A percentile compares a stretch with the other conserved stretches of the same genome.
Evolutionary conservation across 2,329 filamentous ascomycete species (phyloP).

Genomic region (Aureobasidium sp.): DNA sequence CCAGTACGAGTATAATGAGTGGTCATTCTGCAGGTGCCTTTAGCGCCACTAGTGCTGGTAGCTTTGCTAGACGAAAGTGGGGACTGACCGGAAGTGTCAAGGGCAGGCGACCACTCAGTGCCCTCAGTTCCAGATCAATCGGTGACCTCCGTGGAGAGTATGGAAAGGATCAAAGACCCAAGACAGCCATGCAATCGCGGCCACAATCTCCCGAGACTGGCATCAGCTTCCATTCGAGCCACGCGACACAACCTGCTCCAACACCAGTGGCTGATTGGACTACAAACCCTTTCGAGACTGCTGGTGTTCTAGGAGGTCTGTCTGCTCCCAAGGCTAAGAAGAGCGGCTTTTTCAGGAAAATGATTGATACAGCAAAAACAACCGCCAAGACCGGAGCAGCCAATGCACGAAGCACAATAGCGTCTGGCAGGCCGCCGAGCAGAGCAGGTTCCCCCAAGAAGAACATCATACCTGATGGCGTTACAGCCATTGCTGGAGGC

Average conservation of each 20-base stretch:
- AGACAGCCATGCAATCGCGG: constrained; percentile 12
- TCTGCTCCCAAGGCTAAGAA: constrained; percentile 63
- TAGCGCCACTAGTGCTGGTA: constrained; percentile 92
- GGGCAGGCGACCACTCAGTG: constrained; percentile 21
- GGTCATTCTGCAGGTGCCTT: constrained; percentile 83
- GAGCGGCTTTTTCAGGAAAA: constrained; percentile 89
- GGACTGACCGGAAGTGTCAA: constrained; percentile 36
- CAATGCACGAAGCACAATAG: constrained; percentile 77
- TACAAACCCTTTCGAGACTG: constrained; percentile 54
- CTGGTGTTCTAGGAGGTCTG: constrained; percentile 70
- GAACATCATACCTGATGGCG: constrained; percentile 38
- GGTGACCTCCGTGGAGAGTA: constrained; percentile 16
- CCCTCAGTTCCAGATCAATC: constrained; percentile 18
- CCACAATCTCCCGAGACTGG: constrained; percentile 24
- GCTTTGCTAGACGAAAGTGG: constrained; percentile 69
- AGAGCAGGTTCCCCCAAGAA: constrained; percentile 42
- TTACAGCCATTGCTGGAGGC: constrained; percentile 51
- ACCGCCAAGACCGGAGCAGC: constrained; percentile 66
- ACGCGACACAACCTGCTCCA: constrained; percentile 56
- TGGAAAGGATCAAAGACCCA: constrained; percentile 4
- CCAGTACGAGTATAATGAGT: constrained; percentile 85
- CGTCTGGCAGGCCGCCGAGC: constrained; percentile 37
- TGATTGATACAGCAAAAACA: constrained; percentile 88
- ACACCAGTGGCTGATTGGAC: constrained; percentile 61
- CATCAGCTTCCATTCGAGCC: constrained; percentile 74